A percentile compares a stretch with the other conserved stretches of the same genome.
Conservation (phyloP, 805 yeast species). For the Sugiyamaella americana region DNA sequence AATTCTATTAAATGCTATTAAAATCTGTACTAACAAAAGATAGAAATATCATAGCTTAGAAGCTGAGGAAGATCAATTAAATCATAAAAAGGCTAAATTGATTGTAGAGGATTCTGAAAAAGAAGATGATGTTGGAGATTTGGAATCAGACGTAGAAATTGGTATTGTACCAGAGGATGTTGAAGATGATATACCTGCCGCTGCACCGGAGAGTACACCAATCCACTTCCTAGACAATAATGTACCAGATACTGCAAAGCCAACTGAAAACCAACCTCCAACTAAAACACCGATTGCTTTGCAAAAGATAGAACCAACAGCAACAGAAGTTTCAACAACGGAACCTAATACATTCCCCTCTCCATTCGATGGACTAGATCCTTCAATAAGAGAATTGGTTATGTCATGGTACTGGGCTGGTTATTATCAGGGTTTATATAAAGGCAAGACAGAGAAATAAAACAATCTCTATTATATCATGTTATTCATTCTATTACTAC, state of each 20-base stretch:
- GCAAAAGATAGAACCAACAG: neutral
- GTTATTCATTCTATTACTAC: no score
- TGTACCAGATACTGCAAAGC: no score
- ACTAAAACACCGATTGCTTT: neutral
- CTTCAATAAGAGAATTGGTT: slow-evolving; percentile 17
- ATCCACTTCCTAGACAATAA: no score
- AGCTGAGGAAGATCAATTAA: neutral
- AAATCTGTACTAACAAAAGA: neutral
- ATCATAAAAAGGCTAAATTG: neutral
- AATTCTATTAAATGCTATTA: neutral
- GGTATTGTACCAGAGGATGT: neutral
- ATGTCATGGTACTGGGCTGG: slow-evolving; percentile 31
- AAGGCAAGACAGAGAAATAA: no score
- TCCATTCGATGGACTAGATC: slow-evolving; percentile 19
- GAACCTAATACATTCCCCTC: no score
- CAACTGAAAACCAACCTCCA: neutral
- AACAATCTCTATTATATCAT: no score
- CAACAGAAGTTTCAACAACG: neutral
- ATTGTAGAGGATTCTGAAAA: slow-evolving; percentile 1
- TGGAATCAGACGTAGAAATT: neutral
- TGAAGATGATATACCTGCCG: neutral
- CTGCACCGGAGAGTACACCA: no score
- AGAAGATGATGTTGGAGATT: neutral
- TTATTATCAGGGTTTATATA: slow-evolving; percentile 24
- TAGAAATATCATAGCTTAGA: slow-evolving; percentile 18